Evolutionary conservation across 805 yeast species (phyloP), one percentile per base, ranked within the genome.

Genomic region (Cyberlindnera japonica): DNA sequence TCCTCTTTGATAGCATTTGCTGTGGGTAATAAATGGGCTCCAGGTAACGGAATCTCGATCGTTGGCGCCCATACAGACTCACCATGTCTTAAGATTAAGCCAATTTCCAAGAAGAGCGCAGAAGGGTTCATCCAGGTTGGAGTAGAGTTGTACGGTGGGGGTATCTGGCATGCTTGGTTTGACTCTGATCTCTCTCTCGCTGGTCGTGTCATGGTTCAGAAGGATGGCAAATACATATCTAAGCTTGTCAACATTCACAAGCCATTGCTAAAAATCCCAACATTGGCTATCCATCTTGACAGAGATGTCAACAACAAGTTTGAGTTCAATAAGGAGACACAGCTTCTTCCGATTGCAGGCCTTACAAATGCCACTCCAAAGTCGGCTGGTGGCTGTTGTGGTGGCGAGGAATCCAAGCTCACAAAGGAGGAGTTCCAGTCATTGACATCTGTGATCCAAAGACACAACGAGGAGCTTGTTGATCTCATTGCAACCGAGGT

Each of bases 41-140:
- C 84, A 3, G 96, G 95, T 10, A 79, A 82, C 47, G 91, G 95
- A 9, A 71, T 89, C 46, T 78, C 97, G 5, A 81, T 93, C 38
- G 83, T 90, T 25, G 99, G 98, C 14, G 96, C 96, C 2, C 99
- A 91, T 63, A 90, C 97, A 0, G 99, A 91, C 62, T 85, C 95
- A 5, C 98, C 98, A 10, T 79, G 87, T 23, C 69, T 91, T 49
- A 75, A 95, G 58, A 77, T 91, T 50, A 93, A 91, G 65, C 99
- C 99, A 11, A 69, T 83, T 22, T 84, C 95, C 18, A 79, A 81
- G 56, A 77, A 75, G 50, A 61, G 67, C 10, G 66, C 71, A 14
- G 90, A 85, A 53, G 95, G 95, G 1, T 91, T 79, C 55, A 72
- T 79, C 40, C 96, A 90, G 61, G 79, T 93, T 15, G 98, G 96